These are phyloP conservation scores for Suillus fuscotomentosus DNA, from an alignment of 768 basidiomycete species.

Conservation along the genomic window DNA sequence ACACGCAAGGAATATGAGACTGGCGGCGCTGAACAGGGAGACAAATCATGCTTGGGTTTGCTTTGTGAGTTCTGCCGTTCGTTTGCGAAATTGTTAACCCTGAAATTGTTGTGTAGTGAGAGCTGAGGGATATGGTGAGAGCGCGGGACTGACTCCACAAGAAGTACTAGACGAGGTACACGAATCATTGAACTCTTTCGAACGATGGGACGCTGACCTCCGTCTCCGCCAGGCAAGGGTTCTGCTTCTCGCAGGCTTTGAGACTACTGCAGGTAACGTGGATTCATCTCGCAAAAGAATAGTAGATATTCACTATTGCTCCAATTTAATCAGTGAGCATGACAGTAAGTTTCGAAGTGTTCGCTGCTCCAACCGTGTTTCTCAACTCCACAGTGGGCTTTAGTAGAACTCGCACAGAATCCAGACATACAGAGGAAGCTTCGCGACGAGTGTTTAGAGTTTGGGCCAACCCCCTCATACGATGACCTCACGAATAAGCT, in stretches of 20 bases:
- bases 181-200: background rate
- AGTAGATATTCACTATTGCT: background rate
- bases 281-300: background rate
- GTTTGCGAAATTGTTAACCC: background rate
- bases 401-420: slow-evolving; percentile 28
- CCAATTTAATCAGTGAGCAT: slow-evolving; percentile 2
- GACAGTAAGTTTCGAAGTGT: slow-evolving; percentile 6
- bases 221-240: slow-evolving; percentile 11
- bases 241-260: slow-evolving; percentile 15
- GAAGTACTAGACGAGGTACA: background rate
- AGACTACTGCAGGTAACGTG: slow-evolving; percentile 24
- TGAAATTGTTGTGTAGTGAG: background rate
- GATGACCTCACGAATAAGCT: slow-evolving; percentile 35
- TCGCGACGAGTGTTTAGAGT: slow-evolving; percentile 26
- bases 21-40: slow-evolving; percentile 17
- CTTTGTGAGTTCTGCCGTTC: background rate
- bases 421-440: slow-evolving; percentile 25
- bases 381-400: slow-evolving; percentile 29
- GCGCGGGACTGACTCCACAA: background rate
- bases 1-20: slow-evolving; percentile 33
- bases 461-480: slow-evolving; percentile 33
- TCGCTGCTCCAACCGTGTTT: background rate
- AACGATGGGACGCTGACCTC: background rate
- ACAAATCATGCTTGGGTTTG: background rate
- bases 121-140: background rate